These are phyloP conservation scores for Fusarium fujikuroi DNA, from an alignment of 2,329 filamentous ascomycete genomes.

Conservation along the genomic window DNA sequence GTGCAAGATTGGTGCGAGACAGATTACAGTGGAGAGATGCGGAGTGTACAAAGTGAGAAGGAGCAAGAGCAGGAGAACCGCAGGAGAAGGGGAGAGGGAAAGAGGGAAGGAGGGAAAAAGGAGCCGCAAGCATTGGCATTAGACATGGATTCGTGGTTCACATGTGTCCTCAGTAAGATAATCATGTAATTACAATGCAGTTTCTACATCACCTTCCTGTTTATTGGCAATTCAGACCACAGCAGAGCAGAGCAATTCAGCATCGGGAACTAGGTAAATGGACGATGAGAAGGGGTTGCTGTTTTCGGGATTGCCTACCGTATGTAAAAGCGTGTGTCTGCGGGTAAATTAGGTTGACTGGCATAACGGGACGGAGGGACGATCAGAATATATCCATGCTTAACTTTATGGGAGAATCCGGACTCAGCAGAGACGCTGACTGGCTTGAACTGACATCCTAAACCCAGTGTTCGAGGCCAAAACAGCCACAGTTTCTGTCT, in stretches of 20 bases:
- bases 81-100: neutral
- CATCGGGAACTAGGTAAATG: neutral
- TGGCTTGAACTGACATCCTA: conserved; percentile 27
- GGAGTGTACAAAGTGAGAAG: conserved; percentile 35
- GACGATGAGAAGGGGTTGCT: conserved; percentile 15
- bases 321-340: conserved; percentile 1
- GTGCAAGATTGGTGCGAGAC: conserved; percentile 31
- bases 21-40: conserved; percentile 29
- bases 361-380: conserved; percentile 35
- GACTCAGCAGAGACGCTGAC: conserved; percentile 32
- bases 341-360: conserved; percentile 34
- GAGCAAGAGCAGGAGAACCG: conserved; percentile 8
- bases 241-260: neutral
- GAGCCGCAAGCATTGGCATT: conserved; percentile 5
- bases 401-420: conserved; percentile 40
- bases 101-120: neutral
- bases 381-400: conserved; percentile 38
- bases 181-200: neutral
- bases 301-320: conserved; percentile 31
- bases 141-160: conserved; percentile 1
- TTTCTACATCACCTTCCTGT: conserved; percentile 8
- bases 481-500: conserved; percentile 32
- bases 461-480: conserved; percentile 13
- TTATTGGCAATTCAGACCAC: conserved; percentile 3
- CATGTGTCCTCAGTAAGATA: conserved; percentile 5